phyloP scores from a whole-genome alignment of 495 filamentous ascomycete species.

The Aspergillus taichungensis region DNA sequence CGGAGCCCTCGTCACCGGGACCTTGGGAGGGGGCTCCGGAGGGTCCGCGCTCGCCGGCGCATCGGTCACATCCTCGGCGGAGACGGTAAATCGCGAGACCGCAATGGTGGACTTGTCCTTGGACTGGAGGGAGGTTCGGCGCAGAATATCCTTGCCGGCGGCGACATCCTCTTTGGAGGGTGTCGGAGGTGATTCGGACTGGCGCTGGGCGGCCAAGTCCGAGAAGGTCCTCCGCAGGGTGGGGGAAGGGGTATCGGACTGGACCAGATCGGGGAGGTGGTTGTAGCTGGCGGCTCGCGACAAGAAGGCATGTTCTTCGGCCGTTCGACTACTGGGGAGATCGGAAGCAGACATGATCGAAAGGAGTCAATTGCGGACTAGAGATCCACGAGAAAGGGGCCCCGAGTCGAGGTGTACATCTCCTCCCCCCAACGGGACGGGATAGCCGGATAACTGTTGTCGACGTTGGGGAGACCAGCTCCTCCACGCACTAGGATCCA shows the following conservation, averaged over 20 bases:
- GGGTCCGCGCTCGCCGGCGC: constrained; percentile 5
- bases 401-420: constrained; percentile 20
- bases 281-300: constrained; percentile 37
- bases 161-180: constrained; percentile 35
- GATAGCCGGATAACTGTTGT: constrained; percentile 10
- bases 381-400: constrained; percentile 5
- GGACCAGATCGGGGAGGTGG: constrained; percentile 25
- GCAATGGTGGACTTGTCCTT: constrained; percentile 26
- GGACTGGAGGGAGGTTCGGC: constrained; percentile 35
- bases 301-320: constrained; percentile 20
- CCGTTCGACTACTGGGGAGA: constrained; percentile 14
- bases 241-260: constrained; percentile 16
- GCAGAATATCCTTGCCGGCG: constrained; percentile 39
- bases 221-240: constrained; percentile 37
- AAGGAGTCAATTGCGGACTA: constrained; percentile 9
- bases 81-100: constrained; percentile 32
- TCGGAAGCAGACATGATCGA: constrained; percentile 31
- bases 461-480: constrained; percentile 35
- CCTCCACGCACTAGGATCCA: constrained; percentile 26
- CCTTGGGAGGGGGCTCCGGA: constrained; percentile 9
- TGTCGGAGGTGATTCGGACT: constrained; percentile 17
- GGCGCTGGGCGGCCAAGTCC: constrained; percentile 27
- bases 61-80: constrained; percentile 29
- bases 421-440: constrained; percentile 17
- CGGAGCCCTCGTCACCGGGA: constrained; percentile 27